Percentiles rank a stretch among this genome's conserved stretches.
Evolutionary conservation across 2,329 filamentous ascomycete species (phyloP).

Genomic region (Alternaria tenuissima): DNA sequence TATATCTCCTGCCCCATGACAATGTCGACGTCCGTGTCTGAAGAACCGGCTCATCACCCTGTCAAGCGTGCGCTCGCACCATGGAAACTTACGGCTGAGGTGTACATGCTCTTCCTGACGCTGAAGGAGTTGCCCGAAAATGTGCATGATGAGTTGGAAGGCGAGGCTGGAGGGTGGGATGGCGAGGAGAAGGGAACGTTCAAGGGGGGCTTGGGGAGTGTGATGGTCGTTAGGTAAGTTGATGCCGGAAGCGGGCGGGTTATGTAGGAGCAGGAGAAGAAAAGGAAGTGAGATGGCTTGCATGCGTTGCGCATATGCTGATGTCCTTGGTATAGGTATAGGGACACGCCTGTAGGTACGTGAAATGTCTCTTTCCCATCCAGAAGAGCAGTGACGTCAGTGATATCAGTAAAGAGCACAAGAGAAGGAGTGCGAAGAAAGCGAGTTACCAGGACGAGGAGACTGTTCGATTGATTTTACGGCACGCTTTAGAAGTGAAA

Average conservation of each 20-base stretch:
- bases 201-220: slow-evolving; percentile 36
- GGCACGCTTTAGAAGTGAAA: not conserved
- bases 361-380: slow-evolving; percentile 4
- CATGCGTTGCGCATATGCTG: not conserved
- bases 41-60: slow-evolving; percentile 26
- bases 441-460: not conserved
- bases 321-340: slow-evolving; percentile 19
- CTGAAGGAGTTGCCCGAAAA: slow-evolving; percentile 33
- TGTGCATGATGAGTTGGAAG: slow-evolving; percentile 39
- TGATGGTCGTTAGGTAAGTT: slow-evolving; percentile 34
- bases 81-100: slow-evolving; percentile 37
- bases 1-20: not conserved
- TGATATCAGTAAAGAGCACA: not conserved
- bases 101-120: slow-evolving; percentile 37
- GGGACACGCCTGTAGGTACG: slow-evolving; percentile 44
- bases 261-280: not conserved
- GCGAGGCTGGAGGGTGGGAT: slow-evolving; percentile 25
- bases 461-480: not conserved
- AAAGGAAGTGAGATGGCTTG: not conserved
- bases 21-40: not conserved
- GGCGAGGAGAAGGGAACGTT: slow-evolving; percentile 31
- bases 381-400: not conserved
- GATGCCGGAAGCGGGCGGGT: not conserved
- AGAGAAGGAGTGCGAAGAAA: not conserved
- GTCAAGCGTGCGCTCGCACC: slow-evolving; percentile 34